These are phyloP conservation scores for Stephanodiscus minutulus DNA, from an alignment of 108 stramenopile genomes.

Conservation along the genomic window DNA sequence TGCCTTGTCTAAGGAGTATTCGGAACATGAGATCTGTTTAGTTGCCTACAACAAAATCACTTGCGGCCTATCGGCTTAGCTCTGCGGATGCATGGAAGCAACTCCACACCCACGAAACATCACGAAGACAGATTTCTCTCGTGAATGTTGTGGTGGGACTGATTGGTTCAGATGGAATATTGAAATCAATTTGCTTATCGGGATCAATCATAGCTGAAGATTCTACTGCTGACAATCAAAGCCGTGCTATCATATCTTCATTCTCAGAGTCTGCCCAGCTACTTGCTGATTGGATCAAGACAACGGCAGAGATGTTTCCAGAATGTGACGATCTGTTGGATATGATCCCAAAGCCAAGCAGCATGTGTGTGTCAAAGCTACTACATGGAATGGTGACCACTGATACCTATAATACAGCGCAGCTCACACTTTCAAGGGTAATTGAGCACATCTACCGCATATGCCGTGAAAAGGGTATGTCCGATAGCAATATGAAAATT, in stretches of 20 bases:
- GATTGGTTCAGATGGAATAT: too few relatives aligned
- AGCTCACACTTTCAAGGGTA: neutral
- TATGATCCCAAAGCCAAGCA: neutral
- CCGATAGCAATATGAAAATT: neutral
- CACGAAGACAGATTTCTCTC: conserved; percentile 3
- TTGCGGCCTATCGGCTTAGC: too few relatives aligned
- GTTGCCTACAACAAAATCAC: conserved; percentile 2
- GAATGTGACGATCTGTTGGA: neutral
- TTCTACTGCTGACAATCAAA: too few relatives aligned
- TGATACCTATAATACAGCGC: neutral
- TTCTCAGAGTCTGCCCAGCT: too few relatives aligned
- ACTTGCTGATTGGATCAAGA: too few relatives aligned
- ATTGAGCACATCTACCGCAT: too few relatives aligned
- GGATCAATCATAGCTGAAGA: conserved; percentile 4
- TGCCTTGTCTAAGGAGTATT: conserved; percentile 11
- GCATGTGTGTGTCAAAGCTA: neutral
- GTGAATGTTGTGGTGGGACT: conserved; percentile 1
- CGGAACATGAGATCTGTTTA: conserved; percentile 8
- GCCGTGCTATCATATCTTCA: neutral
- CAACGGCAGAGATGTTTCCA: too few relatives aligned
- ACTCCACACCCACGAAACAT: conserved; percentile 19
- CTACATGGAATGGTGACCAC: neutral
- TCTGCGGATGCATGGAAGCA: too few relatives aligned
- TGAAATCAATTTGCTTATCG: neutral
- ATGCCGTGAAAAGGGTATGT: neutral